These are phyloP conservation scores for Musa schizocarpa DNA, from an alignment of 176 grass and related monocot genomes.

Conservation along the genomic window DNA sequence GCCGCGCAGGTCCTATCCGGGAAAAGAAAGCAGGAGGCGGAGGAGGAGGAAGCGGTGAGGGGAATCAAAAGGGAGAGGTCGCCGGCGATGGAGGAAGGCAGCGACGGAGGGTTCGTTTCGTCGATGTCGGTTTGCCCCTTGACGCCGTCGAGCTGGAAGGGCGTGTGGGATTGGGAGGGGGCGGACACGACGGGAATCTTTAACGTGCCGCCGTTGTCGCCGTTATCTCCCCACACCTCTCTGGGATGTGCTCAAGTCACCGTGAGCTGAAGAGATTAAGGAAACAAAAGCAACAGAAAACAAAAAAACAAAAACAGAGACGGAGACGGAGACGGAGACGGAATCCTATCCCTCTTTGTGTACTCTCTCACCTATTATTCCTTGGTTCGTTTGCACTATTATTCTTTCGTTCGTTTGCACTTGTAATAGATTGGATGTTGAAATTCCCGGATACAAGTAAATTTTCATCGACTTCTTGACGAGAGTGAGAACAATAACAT, in stretches of 20 bases:
- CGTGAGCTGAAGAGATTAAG: conserved; percentile 13
- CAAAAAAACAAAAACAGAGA: neutral
- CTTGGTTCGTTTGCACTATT: neutral
- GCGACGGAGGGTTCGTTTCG: neutral
- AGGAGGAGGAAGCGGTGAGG: neutral
- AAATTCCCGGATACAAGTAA: too few species aligned
- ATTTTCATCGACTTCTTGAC: too few species aligned
- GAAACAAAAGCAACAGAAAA: neutral
- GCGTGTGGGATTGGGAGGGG: conserved; percentile 20
- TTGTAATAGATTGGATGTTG: too few species aligned
- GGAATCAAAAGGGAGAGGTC: neutral
- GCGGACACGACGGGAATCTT: conserved; percentile 28
- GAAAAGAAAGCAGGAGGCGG: conserved; percentile 1
- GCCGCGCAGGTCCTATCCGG: neutral
- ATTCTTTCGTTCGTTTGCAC: too few species aligned
- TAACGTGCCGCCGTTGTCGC: conserved; percentile 24
- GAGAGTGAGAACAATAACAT: too few species aligned
- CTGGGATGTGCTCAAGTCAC: conserved; percentile 15
- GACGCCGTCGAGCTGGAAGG: conserved; percentile 18
- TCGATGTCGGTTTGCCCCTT: conserved; percentile 1
- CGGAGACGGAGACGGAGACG: too few species aligned
- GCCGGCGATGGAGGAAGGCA: neutral
- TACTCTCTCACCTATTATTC: neutral
- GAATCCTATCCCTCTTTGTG: too few species aligned
- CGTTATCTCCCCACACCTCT: conserved; percentile 12